Conservation (phyloP, 805 yeast species). For the Candida orba region DNA sequence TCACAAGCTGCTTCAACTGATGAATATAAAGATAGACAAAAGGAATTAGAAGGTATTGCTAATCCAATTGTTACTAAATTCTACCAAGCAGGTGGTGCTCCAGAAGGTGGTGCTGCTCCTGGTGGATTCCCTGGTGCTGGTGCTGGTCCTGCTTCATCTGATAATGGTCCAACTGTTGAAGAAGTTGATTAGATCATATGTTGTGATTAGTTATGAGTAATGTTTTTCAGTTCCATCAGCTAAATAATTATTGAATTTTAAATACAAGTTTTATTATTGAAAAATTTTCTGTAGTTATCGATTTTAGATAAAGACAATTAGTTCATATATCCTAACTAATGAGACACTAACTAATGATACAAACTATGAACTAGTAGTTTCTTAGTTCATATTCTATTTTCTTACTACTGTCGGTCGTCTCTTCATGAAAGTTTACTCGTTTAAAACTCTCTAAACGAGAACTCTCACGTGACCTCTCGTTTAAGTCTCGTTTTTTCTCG, state of each 20-base stretch:
- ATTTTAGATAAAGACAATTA: no score
- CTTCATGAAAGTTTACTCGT: no score
- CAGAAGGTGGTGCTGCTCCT: slow-evolving; percentile 53
- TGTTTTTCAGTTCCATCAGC: not conserved
- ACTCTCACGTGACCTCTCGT: no score
- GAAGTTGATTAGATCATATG: slow-evolving; percentile 50
- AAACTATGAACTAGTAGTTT: no score
- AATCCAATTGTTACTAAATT: slow-evolving; percentile 96
- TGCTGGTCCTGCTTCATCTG: slow-evolving; percentile 47
- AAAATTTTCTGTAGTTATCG: no score
- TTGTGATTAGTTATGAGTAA: not conserved
- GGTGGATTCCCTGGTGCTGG: slow-evolving; percentile 58
- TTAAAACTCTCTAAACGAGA: no score
- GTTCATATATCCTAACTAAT: no score
- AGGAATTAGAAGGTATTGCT: slow-evolving; percentile 93
- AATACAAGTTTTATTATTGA: no score
- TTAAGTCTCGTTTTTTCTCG: no score
- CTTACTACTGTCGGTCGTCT: no score
- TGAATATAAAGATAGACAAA: slow-evolving; percentile 89
- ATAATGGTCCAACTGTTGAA: slow-evolving; percentile 65
- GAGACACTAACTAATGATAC: no score
- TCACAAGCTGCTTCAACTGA: slow-evolving; percentile 89
- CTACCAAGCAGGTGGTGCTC: slow-evolving; percentile 87
- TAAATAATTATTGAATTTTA: not conserved
- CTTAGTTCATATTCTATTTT: no score